A percentile compares a stretch with the other conserved stretches of the same genome.
Conservation (phyloP, 371 early-diverging fungal genomes). For the Nosema granulosis region DNA sequence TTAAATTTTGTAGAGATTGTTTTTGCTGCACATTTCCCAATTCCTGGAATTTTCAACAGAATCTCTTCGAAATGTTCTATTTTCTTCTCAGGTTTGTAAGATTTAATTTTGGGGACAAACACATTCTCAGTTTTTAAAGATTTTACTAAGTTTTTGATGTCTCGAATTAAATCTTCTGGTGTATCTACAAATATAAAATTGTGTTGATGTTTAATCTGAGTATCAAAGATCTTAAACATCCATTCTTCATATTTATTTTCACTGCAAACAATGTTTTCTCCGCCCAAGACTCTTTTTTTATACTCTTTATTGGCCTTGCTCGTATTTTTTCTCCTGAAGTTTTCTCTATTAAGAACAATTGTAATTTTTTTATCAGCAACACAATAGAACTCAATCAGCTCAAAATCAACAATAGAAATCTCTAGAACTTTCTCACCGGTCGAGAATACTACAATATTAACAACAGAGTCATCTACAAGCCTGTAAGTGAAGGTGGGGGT, state of each 20-base stretch:
- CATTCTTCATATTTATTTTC: constrained; percentile 11
- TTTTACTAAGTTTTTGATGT: constrained; percentile 35
- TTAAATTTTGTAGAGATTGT: constrained; percentile 17
- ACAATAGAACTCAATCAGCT: constrained; percentile 6
- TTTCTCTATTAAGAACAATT: constrained; percentile 36
- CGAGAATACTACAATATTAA: constrained; percentile 2
- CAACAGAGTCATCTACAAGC: not conserved
- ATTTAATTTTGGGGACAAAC: constrained; percentile 34
- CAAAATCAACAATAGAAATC: constrained; percentile 19
- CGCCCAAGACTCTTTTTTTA: constrained; percentile 15
- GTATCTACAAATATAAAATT: constrained; percentile 37
- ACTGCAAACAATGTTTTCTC: not conserved
- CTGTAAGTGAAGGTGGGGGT: constrained; percentile 26
- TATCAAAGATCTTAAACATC: not conserved
- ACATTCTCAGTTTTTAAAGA: not conserved
- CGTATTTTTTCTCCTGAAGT: constrained; percentile 1
- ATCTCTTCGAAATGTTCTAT: constrained; percentile 25
- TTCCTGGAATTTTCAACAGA: constrained; percentile 42
- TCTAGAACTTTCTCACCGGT: not conserved
- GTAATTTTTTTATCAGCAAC: not conserved
- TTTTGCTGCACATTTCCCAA: constrained; percentile 30
- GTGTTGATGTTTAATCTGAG: constrained; percentile 25
- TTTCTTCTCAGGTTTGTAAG: constrained; percentile 16
- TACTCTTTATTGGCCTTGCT: constrained; percentile 25
- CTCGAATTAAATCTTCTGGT: not conserved